Evolutionary conservation across 345 rosid species (phyloP).

Genomic region (Salix caprea): DNA sequence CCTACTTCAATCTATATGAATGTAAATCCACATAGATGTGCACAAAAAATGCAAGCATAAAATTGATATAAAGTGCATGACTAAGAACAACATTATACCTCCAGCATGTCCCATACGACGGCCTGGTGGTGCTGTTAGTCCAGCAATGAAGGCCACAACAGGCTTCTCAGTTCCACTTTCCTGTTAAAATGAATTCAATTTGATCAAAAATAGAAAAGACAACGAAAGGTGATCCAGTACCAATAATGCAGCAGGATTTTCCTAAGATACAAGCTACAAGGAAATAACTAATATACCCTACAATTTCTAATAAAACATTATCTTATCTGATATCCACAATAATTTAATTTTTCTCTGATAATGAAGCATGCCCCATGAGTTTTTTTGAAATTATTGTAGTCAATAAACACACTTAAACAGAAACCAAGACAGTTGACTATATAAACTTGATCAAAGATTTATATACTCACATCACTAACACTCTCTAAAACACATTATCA

Average conservation of each 20-base stretch:
- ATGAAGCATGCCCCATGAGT: neutral
- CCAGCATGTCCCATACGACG: constrained; percentile 99
- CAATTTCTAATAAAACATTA: too few relatives aligned
- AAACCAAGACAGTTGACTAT: neutral
- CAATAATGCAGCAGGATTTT: neutral
- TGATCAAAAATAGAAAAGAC: neutral
- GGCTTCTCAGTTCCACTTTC: constrained; percentile 94
- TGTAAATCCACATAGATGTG: neutral
- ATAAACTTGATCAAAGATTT: too few relatives aligned
- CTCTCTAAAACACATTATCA: neutral
- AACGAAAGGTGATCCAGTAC: neutral
- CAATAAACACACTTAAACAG: neutral
- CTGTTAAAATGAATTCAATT: constrained; percentile 36
- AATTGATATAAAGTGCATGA: neutral
- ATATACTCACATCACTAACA: neutral
- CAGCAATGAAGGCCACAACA: constrained; percentile 94
- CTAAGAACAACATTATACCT: constrained; percentile 42
- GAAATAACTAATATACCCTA: neutral
- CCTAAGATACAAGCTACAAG: neutral
- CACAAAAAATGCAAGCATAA: neutral
- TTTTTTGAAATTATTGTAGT: too few relatives aligned
- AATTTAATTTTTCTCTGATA: neutral
- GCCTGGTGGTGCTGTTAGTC: constrained; percentile 95
- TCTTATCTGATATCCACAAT: neutral
- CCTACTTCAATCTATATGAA: neutral